Evolutionary conservation across 2,329 filamentous ascomycete species (phyloP).

Genomic region (Harringtonia aguacate): DNA sequence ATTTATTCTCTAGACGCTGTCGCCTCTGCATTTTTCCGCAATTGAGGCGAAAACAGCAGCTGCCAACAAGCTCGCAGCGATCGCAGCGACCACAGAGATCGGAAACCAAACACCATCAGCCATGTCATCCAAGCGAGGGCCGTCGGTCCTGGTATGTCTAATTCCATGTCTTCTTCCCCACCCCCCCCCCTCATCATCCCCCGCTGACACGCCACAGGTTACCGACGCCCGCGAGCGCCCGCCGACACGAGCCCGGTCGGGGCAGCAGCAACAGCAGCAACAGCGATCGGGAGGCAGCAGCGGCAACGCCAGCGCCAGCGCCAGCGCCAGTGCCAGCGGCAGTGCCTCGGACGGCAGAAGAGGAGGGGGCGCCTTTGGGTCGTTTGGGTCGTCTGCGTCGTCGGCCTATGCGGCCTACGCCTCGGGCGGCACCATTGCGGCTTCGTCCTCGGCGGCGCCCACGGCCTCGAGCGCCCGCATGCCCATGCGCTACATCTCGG

Average conservation of each 20-base stretch:
- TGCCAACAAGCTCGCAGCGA: too few species aligned
- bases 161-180: too few species aligned
- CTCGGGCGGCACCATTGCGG: constrained; percentile 4
- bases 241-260: constrained; percentile 14
- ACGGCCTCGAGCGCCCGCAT: constrained; percentile 12
- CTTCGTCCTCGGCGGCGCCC: constrained; percentile 12
- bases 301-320: too few species aligned
- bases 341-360: too few species aligned
- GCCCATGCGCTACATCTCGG: constrained; percentile 70
- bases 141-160: constrained; percentile 46
- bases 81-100: not conserved
- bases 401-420: constrained; percentile 12
- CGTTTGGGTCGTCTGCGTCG: constrained; percentile 7
- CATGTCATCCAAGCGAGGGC: constrained; percentile 39
- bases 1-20: too few species aligned
- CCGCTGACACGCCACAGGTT: constrained; percentile 28
- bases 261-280: too few species aligned
- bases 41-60: too few species aligned
- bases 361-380: too few species aligned
- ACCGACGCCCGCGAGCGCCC: constrained; percentile 44
- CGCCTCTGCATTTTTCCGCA: not conserved
- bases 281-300: too few species aligned
- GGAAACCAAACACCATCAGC: not conserved
- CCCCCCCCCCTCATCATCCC: not conserved
- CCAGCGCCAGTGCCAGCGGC: too few species aligned